phyloP scores from a whole-genome alignment of 306 rosid species.

The Quercus rubra region DNA sequence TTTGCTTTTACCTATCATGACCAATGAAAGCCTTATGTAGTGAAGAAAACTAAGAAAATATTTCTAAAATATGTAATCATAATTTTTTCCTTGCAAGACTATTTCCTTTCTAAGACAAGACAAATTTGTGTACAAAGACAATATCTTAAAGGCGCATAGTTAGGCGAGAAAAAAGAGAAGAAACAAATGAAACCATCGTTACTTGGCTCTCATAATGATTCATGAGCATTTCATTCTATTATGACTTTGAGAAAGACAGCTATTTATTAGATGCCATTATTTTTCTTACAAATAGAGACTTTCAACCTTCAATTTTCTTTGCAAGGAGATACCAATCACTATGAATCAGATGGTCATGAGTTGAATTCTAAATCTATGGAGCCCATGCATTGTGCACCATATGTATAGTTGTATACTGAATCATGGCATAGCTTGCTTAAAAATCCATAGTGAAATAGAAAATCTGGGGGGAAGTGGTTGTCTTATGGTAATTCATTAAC shows the following conservation, averaged over 20 bases:
- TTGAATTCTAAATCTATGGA: neutral
- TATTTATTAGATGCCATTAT: neutral
- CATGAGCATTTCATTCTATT: neutral
- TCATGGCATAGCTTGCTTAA: neutral
- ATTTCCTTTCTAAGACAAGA: no score
- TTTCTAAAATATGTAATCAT: neutral
- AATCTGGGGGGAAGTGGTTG: neutral
- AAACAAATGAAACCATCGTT: neutral
- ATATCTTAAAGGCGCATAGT: neutral
- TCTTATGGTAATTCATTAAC: neutral
- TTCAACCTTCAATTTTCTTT: neutral
- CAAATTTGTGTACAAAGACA: neutral
- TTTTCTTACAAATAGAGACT: neutral
- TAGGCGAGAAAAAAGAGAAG: neutral
- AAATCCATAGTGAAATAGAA: neutral
- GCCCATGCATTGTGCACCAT: neutral
- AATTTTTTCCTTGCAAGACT: neutral
- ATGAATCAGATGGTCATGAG: neutral
- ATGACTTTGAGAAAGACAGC: neutral
- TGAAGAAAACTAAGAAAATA: neutral
- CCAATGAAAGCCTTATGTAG: neutral
- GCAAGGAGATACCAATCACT: neutral
- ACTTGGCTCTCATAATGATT: neutral
- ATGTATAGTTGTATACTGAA: neutral
- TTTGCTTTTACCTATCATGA: neutral